phyloP scores from a whole-genome alignment of 163 green algal species.

The Trebouxia gelatinosa region DNA sequence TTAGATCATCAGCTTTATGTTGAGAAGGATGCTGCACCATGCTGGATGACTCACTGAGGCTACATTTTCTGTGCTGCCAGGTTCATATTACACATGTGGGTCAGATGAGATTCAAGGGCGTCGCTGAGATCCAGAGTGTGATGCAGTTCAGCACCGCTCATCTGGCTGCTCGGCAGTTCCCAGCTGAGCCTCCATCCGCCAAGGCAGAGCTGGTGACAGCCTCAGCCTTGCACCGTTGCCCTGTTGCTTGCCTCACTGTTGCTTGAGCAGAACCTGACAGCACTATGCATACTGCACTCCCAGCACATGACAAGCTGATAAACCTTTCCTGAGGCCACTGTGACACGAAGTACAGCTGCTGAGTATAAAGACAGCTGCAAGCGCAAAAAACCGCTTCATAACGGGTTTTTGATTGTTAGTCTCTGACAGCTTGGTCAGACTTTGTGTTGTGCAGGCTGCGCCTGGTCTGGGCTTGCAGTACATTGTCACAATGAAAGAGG shows the following conservation, averaged over 20 bases:
- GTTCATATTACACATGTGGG: conserved; percentile 22
- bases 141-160: conserved; percentile 18
- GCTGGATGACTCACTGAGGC: not conserved
- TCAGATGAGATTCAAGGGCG: conserved; percentile 1
- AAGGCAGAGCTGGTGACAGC: conserved; percentile 23
- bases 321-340: not conserved
- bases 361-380: not conserved
- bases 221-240: not conserved
- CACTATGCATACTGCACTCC: not conserved
- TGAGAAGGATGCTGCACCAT: not conserved
- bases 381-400: not conserved
- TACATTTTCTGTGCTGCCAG: not conserved
- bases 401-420: not conserved
- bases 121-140: not conserved
- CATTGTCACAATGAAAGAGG: conserved; percentile 16
- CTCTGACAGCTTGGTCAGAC: not conserved
- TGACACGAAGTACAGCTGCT: not conserved
- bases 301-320: not conserved
- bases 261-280: not conserved
- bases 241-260: not conserved
- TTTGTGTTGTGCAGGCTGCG: not conserved
- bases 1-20: not conserved
- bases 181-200: not conserved
- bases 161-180: conserved; percentile 8
- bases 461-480: conserved; percentile 9